Evolutionary conservation across 2,329 filamentous ascomycete species (phyloP), one percentile per base, ranked within the genome.

Genomic region (Diaporthe citrichinensis): DNA sequence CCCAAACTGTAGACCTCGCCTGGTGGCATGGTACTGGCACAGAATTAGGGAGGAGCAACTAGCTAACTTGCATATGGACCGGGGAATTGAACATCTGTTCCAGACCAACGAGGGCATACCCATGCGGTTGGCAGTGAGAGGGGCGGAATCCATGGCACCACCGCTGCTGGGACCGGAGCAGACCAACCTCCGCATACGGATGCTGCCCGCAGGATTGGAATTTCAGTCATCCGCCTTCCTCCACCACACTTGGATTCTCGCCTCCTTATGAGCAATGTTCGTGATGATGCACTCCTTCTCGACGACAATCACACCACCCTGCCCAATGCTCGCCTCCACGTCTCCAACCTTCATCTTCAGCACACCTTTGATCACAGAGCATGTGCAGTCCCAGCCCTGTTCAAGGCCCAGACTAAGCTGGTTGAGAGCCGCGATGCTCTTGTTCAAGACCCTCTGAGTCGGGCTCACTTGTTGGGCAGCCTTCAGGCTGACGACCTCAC

Each of bases 201-300:
- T 17, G 12, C 31, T 17, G 12, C 31, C n/a, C 25, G 51, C 6
- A 61, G 23, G 12, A n/a, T 20, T 4, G 61, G 17, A 3, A n/a
- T 15, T 8, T 28, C 17, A 36, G 31, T 49, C 36, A 10, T 72
- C 57, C 25, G 10, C 10, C 25, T 39, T 55, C 14, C 25, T 71
- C 73, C 73, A 74, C 55, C 67, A 72, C 23, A 71, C 57, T 28
- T 74, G 73, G 10, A 74, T 49, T 15, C 6, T 61, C 20, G 73
- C 57, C 44, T 74, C 73, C 25, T 74, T 51, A 14, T 57, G 46
- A 2, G 25, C 20, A 8, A 39, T 28, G 28, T 74, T 74, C 4
- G 46, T 74, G 20, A 74, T 36, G 8, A 46, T 49, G 23, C 57
- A 74, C 28, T 62, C n/a, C 1, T 17, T 20, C 23, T 46, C 39